Percentiles rank a stretch among this genome's conserved stretches.
These are phyloP conservation scores for Sclerotinia nivalis DNA, from an alignment of 2,329 filamentous ascomycete genomes.

Conservation along the genomic window DNA sequence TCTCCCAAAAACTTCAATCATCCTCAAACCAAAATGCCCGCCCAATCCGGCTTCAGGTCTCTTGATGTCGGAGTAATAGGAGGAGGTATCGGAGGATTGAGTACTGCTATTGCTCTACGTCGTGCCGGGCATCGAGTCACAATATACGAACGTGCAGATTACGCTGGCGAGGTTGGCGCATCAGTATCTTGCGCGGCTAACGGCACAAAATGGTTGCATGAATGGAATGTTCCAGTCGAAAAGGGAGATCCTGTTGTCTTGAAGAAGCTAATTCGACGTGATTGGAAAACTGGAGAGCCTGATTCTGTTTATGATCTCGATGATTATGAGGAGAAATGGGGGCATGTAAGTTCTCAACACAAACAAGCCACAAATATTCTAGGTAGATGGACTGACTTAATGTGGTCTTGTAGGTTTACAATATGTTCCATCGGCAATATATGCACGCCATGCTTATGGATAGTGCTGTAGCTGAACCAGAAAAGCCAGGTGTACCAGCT, in stretches of 20 bases:
- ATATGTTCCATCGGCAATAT: constrained; percentile 68
- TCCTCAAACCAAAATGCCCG: neutral
- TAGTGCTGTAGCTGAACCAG: constrained; percentile 52
- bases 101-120: constrained; percentile 51
- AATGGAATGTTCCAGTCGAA: constrained; percentile 64
- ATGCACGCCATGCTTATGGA: constrained; percentile 68
- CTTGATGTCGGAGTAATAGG: constrained; percentile 26
- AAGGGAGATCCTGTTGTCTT: constrained; percentile 66
- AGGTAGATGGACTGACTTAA: neutral
- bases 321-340: constrained; percentile 66
- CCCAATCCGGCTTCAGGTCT: constrained; percentile 14
- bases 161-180: constrained; percentile 65
- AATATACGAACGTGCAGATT: constrained; percentile 65
- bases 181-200: constrained; percentile 69
- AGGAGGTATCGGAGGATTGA: constrained; percentile 47
- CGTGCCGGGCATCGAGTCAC: constrained; percentile 56
- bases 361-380: neutral
- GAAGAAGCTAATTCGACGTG: constrained; percentile 64
- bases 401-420: constrained; percentile 48
- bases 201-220: constrained; percentile 66
- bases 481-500: constrained; percentile 56
- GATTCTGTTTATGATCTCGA: constrained; percentile 48
- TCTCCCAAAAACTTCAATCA: neutral
- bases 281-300: constrained; percentile 68
- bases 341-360: constrained; percentile 46